A percentile compares a stretch with the other conserved stretches of the same genome.
phyloP scores from a whole-genome alignment of 192 early-diverging fungal species.

The Allomyces macrogynus region DNA sequence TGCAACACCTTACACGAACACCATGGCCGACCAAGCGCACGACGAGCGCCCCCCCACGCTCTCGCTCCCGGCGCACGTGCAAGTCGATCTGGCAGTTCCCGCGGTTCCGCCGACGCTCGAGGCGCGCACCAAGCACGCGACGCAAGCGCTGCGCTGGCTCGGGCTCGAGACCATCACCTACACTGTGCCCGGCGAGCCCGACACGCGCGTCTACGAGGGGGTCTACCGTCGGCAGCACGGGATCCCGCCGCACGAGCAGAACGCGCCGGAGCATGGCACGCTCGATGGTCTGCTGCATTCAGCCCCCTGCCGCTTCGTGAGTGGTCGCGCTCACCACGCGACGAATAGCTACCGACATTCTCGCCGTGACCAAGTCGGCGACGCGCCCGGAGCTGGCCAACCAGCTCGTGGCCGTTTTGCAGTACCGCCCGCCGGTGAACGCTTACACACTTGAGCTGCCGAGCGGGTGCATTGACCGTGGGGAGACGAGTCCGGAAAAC shows the following conservation, averaged over 20 bases:
- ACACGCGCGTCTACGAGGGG: neutral
- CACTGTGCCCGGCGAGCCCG: neutral
- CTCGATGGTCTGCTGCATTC: no score
- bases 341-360: neutral
- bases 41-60: no score
- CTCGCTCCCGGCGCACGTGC: no score
- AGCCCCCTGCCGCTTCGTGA: no score
- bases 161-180: neutral
- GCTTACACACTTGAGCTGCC: slow-evolving; percentile 14
- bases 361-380: neutral
- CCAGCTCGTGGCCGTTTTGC: slow-evolving; percentile 4
- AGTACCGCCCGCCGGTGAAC: slow-evolving; percentile 9
- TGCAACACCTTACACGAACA: no score
- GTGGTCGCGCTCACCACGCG: no score
- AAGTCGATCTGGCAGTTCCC: no score
- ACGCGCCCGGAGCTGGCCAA: neutral
- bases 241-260: neutral
- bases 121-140: no score
- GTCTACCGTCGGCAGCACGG: neutral
- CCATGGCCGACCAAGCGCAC: no score
- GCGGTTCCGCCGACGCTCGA: no score
- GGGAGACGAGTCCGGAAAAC: neutral
- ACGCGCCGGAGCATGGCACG: no score
- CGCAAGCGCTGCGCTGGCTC: neutral
- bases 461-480: neutral